Evolutionary conservation across 225 moss, liverwort and hornwort species (phyloP).

Genomic region (Ulota crispa): DNA sequence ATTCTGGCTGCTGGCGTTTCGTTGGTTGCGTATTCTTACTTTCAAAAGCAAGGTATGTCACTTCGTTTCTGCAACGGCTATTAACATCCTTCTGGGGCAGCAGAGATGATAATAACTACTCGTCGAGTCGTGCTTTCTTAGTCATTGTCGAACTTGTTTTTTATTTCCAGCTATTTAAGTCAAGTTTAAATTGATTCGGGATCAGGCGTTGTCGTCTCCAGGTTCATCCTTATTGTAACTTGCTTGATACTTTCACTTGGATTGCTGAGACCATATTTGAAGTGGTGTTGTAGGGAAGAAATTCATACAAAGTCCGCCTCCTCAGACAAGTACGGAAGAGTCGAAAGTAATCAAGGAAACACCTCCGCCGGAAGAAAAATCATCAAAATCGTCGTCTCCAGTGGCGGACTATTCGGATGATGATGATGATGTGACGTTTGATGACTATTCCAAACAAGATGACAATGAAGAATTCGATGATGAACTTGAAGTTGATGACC

Average conservation of each 20-base stretch:
- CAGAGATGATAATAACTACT: neutral
- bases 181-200: neutral
- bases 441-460: constrained; percentile 48
- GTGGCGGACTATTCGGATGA: constrained; percentile 37
- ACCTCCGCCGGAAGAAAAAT: constrained; percentile 27
- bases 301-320: constrained; percentile 25
- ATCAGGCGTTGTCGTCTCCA: constrained; percentile 19
- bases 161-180: neutral
- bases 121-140: constrained; percentile 12
- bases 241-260: constrained; percentile 8
- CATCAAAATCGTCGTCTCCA: constrained; percentile 18
- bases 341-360: constrained; percentile 28
- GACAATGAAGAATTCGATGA: constrained; percentile 40
- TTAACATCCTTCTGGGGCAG: neutral
- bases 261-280: constrained; percentile 21
- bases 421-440: constrained; percentile 42
- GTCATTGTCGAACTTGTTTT: neutral
- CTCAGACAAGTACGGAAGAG: constrained; percentile 29
- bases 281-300: constrained; percentile 44
- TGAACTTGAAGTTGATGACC: constrained; percentile 41
- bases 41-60: constrained; percentile 68
- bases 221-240: neutral
- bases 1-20: constrained; percentile 74
- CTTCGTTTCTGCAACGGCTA: neutral
- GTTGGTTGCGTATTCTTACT: constrained; percentile 61